Conservation (phyloP, 495 filamentous ascomycete genomes). For the Lineolata rhizophorae region DNA sequence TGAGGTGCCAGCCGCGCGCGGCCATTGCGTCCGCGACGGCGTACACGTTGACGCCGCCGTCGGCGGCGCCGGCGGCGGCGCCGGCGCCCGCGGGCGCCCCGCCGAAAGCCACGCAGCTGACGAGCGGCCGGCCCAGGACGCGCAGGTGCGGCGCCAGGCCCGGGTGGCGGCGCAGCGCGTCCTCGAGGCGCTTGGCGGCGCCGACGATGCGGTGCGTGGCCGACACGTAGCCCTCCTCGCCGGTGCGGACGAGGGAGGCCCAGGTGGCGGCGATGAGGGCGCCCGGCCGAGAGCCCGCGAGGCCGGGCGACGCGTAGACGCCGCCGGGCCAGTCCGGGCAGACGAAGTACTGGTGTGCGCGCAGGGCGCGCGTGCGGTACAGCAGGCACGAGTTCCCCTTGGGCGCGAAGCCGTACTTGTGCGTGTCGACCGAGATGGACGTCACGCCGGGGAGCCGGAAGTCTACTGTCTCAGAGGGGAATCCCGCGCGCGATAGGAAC, state of each 20-base stretch:
- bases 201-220: conserved; percentile 77
- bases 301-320: conserved; percentile 78
- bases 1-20: conserved; percentile 80
- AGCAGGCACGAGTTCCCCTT: conserved; percentile 87
- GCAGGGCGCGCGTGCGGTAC: conserved; percentile 59
- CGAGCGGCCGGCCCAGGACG: conserved; percentile 66
- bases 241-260: conserved; percentile 70
- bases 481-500: conserved; percentile 77
- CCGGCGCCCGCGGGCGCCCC: neutral
- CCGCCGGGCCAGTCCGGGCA: conserved; percentile 88
- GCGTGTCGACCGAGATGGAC: conserved; percentile 85
- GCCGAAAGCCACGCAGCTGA: conserved; percentile 70
- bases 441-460: conserved; percentile 89
- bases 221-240: conserved; percentile 73
- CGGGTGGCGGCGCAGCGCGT: conserved; percentile 44
- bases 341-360: conserved; percentile 87
- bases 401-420: conserved; percentile 97
- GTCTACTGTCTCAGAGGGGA: conserved; percentile 70
- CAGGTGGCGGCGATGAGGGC: conserved; percentile 89
- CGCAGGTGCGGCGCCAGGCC: conserved; percentile 47
- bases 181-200: conserved; percentile 61
- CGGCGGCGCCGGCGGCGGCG: neutral
- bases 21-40: conserved; percentile 32
- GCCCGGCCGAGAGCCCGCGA: conserved; percentile 80
- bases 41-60: conserved; percentile 34